Percentiles rank a stretch among this genome's conserved stretches.
phyloP scores from a whole-genome alignment of 768 basidiomycete genomes.

The Tulasnella sp. region DNA sequence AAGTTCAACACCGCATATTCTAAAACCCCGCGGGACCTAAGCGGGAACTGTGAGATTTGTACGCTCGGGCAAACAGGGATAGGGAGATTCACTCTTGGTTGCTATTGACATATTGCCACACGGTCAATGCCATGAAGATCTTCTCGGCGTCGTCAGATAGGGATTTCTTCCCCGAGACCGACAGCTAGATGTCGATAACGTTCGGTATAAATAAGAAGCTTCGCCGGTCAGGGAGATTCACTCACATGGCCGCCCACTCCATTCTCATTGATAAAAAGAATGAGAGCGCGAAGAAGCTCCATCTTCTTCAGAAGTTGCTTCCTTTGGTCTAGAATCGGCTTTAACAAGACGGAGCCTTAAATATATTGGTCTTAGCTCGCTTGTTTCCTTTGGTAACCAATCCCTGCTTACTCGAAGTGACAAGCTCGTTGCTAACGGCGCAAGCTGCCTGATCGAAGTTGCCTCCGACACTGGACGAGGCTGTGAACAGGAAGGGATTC shows the following conservation, averaged over 20 bases:
- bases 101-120: constrained; percentile 10
- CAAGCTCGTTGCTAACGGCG: constrained; percentile 11
- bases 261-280: constrained; percentile 10
- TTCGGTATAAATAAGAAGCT: background rate
- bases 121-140: constrained; percentile 6
- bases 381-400: background rate
- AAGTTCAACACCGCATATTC: constrained; percentile 52
- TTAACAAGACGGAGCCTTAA: background rate
- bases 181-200: background rate
- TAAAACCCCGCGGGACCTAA: constrained; percentile 31
- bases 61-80: background rate
- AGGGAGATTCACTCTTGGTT: background rate
- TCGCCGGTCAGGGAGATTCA: background rate
- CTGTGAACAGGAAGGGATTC: constrained; percentile 15
- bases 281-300: constrained; percentile 3
- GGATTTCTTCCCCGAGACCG: constrained; percentile 4
- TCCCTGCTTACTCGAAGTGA: constrained; percentile 11
- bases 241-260: constrained; percentile 8
- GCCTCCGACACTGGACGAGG: constrained; percentile 4
- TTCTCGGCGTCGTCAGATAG: constrained; percentile 13
- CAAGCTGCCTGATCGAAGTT: constrained; percentile 11
- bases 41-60: background rate
- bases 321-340: background rate
- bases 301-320: background rate
- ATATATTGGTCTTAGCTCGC: background rate